Percentiles rank a stretch among this genome's conserved stretches.
Evolutionary conservation across 140 eudicot genomes (phyloP).

Genomic region (Cichorium intybus): DNA sequence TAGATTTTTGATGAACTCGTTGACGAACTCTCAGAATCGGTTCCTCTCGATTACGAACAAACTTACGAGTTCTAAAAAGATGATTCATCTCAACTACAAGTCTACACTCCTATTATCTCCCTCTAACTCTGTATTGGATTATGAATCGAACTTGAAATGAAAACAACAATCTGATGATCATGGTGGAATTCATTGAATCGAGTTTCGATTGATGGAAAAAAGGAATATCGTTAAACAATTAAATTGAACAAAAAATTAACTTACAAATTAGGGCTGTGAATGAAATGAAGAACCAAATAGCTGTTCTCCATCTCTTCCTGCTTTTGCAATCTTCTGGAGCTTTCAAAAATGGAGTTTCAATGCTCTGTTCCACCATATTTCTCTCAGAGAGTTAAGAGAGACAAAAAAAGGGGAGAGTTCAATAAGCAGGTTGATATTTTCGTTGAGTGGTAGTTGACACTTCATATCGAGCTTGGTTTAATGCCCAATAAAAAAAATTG

Average conservation of each 20-base stretch:
- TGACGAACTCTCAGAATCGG: background rate
- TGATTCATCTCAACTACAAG: background rate
- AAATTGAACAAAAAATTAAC: constrained; percentile 4
- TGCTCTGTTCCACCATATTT: constrained; percentile 29
- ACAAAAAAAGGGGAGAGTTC: background rate
- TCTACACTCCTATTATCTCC: background rate
- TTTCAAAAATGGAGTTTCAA: constrained; percentile 34
- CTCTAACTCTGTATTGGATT: too few relatives aligned
- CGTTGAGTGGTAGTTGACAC: background rate
- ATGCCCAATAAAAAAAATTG: background rate
- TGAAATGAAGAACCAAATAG: constrained; percentile 26
- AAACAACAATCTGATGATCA: background rate
- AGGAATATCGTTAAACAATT: background rate
- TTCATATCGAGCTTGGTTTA: background rate
- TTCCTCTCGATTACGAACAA: background rate
- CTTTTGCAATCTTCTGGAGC: constrained; percentile 11
- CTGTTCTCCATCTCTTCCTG: constrained; percentile 28
- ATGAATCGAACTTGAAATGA: background rate
- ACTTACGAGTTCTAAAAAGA: background rate
- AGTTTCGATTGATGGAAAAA: background rate
- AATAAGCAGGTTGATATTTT: background rate
- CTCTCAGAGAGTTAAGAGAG: too few relatives aligned
- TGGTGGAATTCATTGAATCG: background rate
- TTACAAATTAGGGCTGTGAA: constrained; percentile 36
- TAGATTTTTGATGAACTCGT: background rate